These are phyloP conservation scores for Kwoniella europaea DNA, from an alignment of 768 basidiomycete genomes.

Conservation along the genomic window DNA sequence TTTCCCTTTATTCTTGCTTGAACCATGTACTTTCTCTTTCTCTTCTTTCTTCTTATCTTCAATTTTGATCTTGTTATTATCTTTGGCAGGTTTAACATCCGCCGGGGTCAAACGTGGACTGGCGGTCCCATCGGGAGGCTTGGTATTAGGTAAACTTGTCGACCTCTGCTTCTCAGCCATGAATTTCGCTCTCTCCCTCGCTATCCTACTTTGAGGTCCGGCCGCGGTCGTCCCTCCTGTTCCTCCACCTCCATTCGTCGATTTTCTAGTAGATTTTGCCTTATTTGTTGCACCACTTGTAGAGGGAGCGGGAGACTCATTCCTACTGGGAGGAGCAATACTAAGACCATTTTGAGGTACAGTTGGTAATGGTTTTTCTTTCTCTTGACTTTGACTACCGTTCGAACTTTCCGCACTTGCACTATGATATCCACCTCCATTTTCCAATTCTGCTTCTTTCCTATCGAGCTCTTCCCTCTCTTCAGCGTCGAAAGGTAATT, in stretches of 20 bases:
- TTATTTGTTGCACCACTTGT: neutral
- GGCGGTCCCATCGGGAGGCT: slow-evolving; percentile 22
- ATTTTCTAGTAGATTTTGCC: slow-evolving; percentile 7
- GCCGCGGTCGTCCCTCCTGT: neutral
- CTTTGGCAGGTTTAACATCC: slow-evolving; percentile 1
- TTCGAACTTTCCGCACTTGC: slow-evolving; percentile 5
- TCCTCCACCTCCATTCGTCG: slow-evolving; percentile 1
- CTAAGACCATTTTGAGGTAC: slow-evolving; percentile 9
- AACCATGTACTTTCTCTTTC: neutral
- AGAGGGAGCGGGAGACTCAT: slow-evolving; percentile 1
- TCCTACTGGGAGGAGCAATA: slow-evolving; percentile 7
- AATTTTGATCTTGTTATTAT: neutral
- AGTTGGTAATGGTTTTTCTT: neutral
- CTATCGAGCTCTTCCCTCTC: slow-evolving; percentile 43
- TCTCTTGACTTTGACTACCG: neutral
- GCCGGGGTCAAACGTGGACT: slow-evolving; percentile 16
- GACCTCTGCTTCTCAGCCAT: slow-evolving; percentile 36
- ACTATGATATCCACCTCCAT: slow-evolving; percentile 24
- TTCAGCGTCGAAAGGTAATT: slow-evolving; percentile 36
- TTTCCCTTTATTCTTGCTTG: neutral
- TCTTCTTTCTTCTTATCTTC: neutral
- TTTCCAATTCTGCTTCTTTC: slow-evolving; percentile 30
- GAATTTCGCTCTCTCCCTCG: slow-evolving; percentile 40
- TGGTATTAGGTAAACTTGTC: slow-evolving; percentile 33
- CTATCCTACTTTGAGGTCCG: slow-evolving; percentile 29